phyloP scores from a whole-genome alignment of 805 yeast genomes.

The Candida mattraensis region DNA sequence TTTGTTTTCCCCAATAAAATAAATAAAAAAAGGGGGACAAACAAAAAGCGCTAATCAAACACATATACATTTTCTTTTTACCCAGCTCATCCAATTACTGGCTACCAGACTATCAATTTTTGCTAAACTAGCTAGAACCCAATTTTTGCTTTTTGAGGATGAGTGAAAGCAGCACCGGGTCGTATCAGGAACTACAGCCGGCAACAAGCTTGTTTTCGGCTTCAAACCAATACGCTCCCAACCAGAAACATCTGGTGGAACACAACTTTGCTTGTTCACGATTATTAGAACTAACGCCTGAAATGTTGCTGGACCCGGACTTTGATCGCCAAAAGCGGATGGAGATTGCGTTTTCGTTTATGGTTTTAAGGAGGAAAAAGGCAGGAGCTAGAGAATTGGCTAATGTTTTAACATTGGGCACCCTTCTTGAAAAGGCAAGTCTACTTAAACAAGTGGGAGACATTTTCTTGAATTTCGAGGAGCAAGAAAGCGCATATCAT shows the following conservation, averaged over 20 bases:
- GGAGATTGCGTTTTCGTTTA: constrained; percentile 17
- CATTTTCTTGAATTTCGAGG: constrained; percentile 15
- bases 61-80: no score
- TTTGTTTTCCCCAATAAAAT: no score
- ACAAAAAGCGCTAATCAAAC: no score
- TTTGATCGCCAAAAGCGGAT: constrained; percentile 10
- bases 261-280: constrained; percentile 19
- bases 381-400: constrained; percentile 22
- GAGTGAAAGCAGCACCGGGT: constrained; percentile 18
- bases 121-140: constrained; percentile 14
- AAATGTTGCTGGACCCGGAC: constrained; percentile 14
- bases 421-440: constrained; percentile 12
- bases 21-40: no score
- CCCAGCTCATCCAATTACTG: no score
- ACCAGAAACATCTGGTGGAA: constrained; percentile 15
- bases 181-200: constrained; percentile 18
- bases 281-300: constrained; percentile 7
- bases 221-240: constrained; percentile 18
- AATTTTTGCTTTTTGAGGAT: constrained; percentile 13
- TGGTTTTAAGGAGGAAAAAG: constrained; percentile 18
- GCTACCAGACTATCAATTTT: no score
- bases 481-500: constrained; percentile 12
- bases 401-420: constrained; percentile 16
- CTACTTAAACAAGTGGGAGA: constrained; percentile 18
- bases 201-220: constrained; percentile 19